Conservation (phyloP, 345 rosid species). For the Fremontodendron californicum region DNA sequence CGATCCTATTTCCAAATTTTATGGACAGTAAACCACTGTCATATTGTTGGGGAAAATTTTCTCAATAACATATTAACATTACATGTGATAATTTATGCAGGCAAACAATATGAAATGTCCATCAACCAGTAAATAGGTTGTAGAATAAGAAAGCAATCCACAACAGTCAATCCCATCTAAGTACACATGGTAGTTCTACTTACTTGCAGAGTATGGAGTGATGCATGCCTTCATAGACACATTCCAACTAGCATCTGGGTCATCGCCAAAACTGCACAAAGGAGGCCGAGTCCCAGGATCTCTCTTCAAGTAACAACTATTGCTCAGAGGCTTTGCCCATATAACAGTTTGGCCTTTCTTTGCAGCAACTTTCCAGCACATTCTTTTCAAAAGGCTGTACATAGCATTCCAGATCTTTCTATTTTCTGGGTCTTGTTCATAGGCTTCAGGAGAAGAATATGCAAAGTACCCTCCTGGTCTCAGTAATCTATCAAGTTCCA, state of each 20-base stretch:
- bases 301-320: constrained; percentile 84
- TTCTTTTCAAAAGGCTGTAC: constrained; percentile 70
- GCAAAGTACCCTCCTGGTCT: constrained; percentile 99
- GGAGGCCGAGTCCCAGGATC: constrained; percentile 62
- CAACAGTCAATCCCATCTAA: not conserved
- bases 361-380: constrained; percentile 85
- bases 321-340: constrained; percentile 82
- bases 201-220: constrained; percentile 72
- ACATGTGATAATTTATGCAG: not conserved
- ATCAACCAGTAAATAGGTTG: not conserved
- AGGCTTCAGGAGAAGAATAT: constrained; percentile 97
- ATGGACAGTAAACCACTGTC: not conserved
- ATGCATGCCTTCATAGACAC: constrained; percentile 92
- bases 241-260: constrained; percentile 87
- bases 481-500: constrained; percentile 90
- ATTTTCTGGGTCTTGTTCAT: constrained; percentile 81
- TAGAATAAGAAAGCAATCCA: not conserved
- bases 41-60: not conserved
- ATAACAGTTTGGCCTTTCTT: constrained; percentile 87
- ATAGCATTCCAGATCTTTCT: constrained; percentile 76
- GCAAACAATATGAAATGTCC: not conserved
- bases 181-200: constrained; percentile 24
- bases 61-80: not conserved
- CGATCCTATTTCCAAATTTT: not conserved
- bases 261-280: constrained; percentile 73